Conservation (phyloP, 1,284 basidiomycete genomes). For the Ustilago xerochloae region DNA sequence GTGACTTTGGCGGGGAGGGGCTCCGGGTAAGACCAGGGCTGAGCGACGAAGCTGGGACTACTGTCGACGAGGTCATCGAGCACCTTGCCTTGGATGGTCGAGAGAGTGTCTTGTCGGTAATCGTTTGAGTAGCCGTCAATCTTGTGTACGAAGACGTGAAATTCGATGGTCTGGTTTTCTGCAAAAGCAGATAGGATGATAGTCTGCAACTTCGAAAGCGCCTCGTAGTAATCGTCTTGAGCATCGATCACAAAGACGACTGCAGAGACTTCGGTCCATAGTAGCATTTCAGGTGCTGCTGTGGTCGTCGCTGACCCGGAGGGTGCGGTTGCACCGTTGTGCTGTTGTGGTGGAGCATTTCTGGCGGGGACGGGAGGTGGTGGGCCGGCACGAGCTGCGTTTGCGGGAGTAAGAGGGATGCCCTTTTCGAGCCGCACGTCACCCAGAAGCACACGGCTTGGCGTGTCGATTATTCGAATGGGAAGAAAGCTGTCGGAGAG, state of each 20-base stretch:
- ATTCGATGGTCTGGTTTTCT: conserved; percentile 80
- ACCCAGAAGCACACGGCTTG: conserved; percentile 75
- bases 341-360: conserved; percentile 11
- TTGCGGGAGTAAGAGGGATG: conserved; percentile 24
- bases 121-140: conserved; percentile 91
- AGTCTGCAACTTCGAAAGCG: conserved; percentile 77
- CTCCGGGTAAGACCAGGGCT: conserved; percentile 47
- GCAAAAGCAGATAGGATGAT: conserved; percentile 71
- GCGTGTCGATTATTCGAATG: conserved; percentile 94
- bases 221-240: conserved; percentile 75
- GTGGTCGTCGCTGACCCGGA: conserved; percentile 1
- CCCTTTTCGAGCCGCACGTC: conserved; percentile 40
- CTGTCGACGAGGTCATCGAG: conserved; percentile 62
- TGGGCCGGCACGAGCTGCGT: conserved; percentile 21
- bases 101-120: conserved; percentile 76
- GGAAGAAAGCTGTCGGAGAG: conserved; percentile 82
- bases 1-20: conserved; percentile 22
- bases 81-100: conserved; percentile 62
- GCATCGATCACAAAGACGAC: conserved; percentile 97
- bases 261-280: conserved; percentile 64
- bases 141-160: conserved; percentile 97
- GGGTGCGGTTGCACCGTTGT: background rate
- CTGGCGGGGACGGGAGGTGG: conserved; percentile 39
- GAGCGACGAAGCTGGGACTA: conserved; percentile 48
- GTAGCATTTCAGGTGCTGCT: conserved; percentile 18